phyloP scores from a whole-genome alignment of 202 grass and related monocot genomes.

The Miscanthus sacchariflorus region DNA sequence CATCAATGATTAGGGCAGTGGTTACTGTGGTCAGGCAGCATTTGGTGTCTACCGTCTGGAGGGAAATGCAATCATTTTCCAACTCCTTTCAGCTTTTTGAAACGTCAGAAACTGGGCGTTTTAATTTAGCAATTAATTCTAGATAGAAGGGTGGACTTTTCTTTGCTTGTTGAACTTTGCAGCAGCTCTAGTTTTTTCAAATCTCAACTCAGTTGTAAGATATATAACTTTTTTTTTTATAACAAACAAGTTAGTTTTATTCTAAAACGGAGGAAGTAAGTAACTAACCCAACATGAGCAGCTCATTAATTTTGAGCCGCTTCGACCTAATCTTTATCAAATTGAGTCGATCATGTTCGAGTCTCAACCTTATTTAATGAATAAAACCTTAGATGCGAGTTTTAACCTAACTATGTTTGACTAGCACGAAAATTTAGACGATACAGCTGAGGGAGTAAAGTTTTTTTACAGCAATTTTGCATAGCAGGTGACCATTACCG shows the following conservation, averaged over 20 bases:
- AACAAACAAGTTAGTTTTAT: not conserved
- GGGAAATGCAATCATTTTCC: not conserved
- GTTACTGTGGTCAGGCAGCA: conserved; percentile 39
- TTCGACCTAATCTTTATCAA: not conserved
- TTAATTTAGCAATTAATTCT: not conserved
- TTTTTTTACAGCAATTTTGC: no score
- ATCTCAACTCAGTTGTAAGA: no score
- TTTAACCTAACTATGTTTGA: no score
- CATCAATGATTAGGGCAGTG: conserved; percentile 56
- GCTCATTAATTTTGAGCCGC: not conserved
- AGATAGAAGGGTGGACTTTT: not conserved
- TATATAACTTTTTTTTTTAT: no score
- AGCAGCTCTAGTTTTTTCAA: no score
- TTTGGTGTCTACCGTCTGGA: conserved; percentile 15
- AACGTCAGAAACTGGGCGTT: not conserved
- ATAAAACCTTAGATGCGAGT: no score
- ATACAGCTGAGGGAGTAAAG: no score
- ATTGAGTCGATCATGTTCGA: not conserved
- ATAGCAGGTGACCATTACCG: no score
- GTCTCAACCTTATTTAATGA: no score
- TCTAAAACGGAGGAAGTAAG: no score
- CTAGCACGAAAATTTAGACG: no score
- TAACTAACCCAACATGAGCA: not conserved
- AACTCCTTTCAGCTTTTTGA: not conserved
- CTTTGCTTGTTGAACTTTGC: not conserved